Percentiles rank a stretch among this genome's conserved stretches.
Conservation (phyloP, 2,329 filamentous ascomycete genomes). For the Penicillium vulpinum region DNA sequence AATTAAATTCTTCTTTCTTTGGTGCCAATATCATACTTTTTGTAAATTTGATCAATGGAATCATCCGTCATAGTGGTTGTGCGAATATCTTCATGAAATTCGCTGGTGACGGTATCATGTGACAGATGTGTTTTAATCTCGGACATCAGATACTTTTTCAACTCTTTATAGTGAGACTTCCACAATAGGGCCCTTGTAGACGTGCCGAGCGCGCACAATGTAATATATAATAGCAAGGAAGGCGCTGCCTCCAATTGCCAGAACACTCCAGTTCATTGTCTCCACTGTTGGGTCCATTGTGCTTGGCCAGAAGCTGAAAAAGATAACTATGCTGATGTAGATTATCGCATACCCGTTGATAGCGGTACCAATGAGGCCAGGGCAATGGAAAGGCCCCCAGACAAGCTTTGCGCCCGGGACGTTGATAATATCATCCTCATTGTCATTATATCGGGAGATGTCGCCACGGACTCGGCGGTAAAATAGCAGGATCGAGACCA, state of each 20-base stretch:
- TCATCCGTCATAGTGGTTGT: too few species aligned
- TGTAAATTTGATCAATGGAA: too few species aligned
- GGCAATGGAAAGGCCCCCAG: slow-evolving; percentile 31
- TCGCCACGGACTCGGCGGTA: slow-evolving; percentile 41
- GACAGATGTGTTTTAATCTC: too few species aligned
- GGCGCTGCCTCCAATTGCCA: slow-evolving; percentile 43
- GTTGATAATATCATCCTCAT: slow-evolving; percentile 33
- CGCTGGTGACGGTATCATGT: too few species aligned
- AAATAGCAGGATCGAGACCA: slow-evolving; percentile 47
- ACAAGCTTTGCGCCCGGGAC: slow-evolving; percentile 20
- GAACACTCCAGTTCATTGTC: slow-evolving; percentile 52
- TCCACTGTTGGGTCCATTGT: slow-evolving; percentile 35
- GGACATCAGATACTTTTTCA: background rate
- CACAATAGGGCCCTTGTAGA: slow-evolving; percentile 34
- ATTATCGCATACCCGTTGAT: slow-evolving; percentile 47
- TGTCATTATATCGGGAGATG: slow-evolving; percentile 31
- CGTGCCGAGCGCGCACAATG: slow-evolving; percentile 30
- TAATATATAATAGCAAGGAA: slow-evolving; percentile 44
- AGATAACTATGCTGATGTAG: slow-evolving; percentile 46
- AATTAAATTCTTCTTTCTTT: too few species aligned
- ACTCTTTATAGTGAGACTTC: slow-evolving; percentile 12
- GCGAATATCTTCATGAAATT: too few species aligned
- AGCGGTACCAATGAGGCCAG: slow-evolving; percentile 44
- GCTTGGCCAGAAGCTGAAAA: slow-evolving; percentile 52
- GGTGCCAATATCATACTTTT: too few species aligned